A percentile compares a stretch with the other conserved stretches of the same genome.
Evolutionary conservation across 2,329 filamentous ascomycete species (phyloP).

Genomic region (Diaporthe australafricana): DNA sequence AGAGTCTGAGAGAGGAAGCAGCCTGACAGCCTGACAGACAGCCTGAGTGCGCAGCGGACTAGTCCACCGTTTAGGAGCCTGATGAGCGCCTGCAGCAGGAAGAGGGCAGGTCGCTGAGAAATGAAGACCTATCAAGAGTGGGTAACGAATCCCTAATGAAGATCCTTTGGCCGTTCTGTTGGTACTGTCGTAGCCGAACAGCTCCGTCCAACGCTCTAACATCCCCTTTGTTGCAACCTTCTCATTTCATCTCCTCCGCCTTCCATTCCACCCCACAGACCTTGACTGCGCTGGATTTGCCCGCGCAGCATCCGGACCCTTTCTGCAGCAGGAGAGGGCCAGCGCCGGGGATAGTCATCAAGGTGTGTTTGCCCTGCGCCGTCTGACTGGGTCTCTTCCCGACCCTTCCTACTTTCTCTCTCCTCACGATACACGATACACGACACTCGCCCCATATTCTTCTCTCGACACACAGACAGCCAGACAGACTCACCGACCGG

Average conservation of each 20-base stretch:
- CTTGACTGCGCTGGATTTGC: slow-evolving; percentile 19
- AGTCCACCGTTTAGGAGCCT: not conserved
- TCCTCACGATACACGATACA: slow-evolving; percentile 4
- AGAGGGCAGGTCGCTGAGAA: slow-evolving; percentile 9
- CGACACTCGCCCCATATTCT: not conserved
- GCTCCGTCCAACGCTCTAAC: slow-evolving; percentile 21
- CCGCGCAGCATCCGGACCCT: slow-evolving; percentile 15
- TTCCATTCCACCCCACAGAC: slow-evolving; percentile 28
- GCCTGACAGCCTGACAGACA: not conserved
- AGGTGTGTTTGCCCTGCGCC: slow-evolving; percentile 20
- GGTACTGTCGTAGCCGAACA: slow-evolving; percentile 4
- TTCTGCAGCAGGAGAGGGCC: slow-evolving; percentile 19
- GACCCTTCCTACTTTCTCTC: not conserved
- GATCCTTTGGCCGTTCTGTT: slow-evolving; percentile 17
- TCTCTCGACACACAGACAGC: not conserved
- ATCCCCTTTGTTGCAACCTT: slow-evolving; percentile 27
- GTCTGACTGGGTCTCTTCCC: not conserved
- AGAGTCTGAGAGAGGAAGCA: not conserved
- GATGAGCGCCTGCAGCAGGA: not conserved
- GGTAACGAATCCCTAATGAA: slow-evolving; percentile 30
- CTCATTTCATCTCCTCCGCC: slow-evolving; percentile 26
- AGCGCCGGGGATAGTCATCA: not conserved
- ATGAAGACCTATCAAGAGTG: slow-evolving; percentile 27
- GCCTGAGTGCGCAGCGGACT: not conserved
- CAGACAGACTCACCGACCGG: slow-evolving; percentile 17